Evolutionary conservation across 208 protist species (phyloP).

Genomic region (Trypanosoma caninum): DNA sequence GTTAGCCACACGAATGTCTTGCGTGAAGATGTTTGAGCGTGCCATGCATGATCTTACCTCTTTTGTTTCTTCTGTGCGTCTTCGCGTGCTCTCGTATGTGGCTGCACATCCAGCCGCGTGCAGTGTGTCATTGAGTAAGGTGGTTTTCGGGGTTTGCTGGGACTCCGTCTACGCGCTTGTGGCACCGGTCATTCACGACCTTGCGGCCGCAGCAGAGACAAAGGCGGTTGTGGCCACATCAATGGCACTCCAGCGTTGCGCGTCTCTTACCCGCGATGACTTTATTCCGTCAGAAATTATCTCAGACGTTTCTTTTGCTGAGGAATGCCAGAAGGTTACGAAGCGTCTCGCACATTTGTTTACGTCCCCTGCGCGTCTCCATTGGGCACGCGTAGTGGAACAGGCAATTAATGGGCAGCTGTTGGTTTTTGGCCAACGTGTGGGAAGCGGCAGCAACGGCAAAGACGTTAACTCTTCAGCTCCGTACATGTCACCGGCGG

Average conservation of each 20-base stretch:
- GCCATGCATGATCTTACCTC: slow-evolving; percentile 46
- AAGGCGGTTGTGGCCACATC: background rate
- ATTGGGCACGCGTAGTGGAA: slow-evolving; percentile 1
- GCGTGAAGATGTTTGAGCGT: slow-evolving; percentile 21
- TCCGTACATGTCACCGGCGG: slow-evolving; percentile 17
- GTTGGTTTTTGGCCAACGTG: slow-evolving; percentile 12
- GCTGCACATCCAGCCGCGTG: slow-evolving; percentile 42
- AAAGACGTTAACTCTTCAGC: background rate
- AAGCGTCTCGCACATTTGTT: slow-evolving; percentile 1
- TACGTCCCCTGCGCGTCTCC: slow-evolving; percentile 14
- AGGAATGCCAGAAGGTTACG: background rate
- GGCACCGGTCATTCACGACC: slow-evolving; percentile 37
- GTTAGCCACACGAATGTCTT: slow-evolving; percentile 18
- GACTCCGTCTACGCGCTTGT: slow-evolving; percentile 37
- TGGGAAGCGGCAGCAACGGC: too few relatives aligned
- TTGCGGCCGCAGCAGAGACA: slow-evolving; percentile 33
- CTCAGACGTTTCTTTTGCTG: background rate
- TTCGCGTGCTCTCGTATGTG: slow-evolving; percentile 56
- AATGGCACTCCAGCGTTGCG: slow-evolving; percentile 15
- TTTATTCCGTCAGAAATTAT: slow-evolving; percentile 14
- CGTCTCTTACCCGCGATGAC: slow-evolving; percentile 10
- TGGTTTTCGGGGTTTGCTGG: slow-evolving; percentile 45
- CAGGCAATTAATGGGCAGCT: slow-evolving; percentile 22
- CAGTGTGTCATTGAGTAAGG: slow-evolving; percentile 29
- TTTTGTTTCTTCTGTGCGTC: slow-evolving; percentile 62